These are phyloP conservation scores for Raphanus raphanistrum DNA, from an alignment of 345 rosid species.

Conservation along the genomic window DNA sequence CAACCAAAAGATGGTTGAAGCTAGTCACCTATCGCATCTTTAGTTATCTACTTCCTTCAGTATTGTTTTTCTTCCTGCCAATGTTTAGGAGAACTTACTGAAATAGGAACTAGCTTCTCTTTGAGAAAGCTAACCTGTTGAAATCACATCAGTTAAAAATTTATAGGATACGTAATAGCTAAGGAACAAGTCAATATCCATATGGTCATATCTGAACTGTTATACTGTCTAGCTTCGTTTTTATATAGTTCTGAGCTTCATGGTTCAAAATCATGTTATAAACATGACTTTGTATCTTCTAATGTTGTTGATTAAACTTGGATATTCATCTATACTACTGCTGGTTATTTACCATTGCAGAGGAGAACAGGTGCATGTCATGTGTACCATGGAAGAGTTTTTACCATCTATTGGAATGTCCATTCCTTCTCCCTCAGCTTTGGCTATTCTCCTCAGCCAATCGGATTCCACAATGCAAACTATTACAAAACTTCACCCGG, in stretches of 20 bases:
- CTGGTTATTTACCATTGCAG: constrained; percentile 48
- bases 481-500: constrained; percentile 64
- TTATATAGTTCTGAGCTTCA: neutral
- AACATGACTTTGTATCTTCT: constrained; percentile 14
- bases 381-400: constrained; percentile 84
- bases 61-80: no score
- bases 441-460: constrained; percentile 61
- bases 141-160: neutral
- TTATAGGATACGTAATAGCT: constrained; percentile 1
- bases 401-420: constrained; percentile 86
- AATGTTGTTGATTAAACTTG: constrained; percentile 26
- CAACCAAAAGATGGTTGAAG: no score
- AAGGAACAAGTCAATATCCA: constrained; percentile 5
- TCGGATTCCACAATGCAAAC: constrained; percentile 81
- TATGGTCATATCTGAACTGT: constrained; percentile 11
- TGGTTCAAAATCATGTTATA: constrained; percentile 16
- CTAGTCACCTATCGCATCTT: neutral
- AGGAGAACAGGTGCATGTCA: constrained; percentile 83
- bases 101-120: constrained; percentile 11
- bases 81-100: constrained; percentile 23
- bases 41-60: constrained; percentile 10
- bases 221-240: neutral
- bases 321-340: constrained; percentile 31
- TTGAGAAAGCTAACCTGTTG: constrained; percentile 12
- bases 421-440: constrained; percentile 74